Conservation (phyloP, 2,329 filamentous ascomycete genomes). For the Karstenula rhodostoma region DNA sequence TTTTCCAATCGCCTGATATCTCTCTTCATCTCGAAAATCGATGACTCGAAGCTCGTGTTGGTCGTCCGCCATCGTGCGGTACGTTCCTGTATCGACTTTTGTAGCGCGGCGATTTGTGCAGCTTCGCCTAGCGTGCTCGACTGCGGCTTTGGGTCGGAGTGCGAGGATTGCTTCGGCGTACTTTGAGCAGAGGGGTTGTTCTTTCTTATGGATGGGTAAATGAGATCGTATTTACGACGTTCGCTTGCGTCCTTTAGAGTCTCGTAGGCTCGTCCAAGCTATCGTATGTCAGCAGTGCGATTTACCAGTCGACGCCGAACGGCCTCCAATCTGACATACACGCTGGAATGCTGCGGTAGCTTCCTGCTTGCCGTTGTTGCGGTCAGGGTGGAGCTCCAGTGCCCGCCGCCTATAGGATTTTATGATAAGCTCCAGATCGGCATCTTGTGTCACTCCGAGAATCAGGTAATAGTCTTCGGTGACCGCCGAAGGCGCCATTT, state of each 20-base stretch:
- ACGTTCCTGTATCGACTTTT: conserved; percentile 42
- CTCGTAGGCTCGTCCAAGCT: conserved; percentile 49
- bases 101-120: conserved; percentile 35
- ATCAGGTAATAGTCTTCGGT: conserved; percentile 8
- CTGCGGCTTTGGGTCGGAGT: conserved; percentile 18
- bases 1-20: conserved; percentile 31
- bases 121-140: conserved; percentile 28
- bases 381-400: conserved; percentile 48
- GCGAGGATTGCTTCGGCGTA: conserved; percentile 7
- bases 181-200: conserved; percentile 1
- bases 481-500: not conserved
- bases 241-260: conserved; percentile 44
- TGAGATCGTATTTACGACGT: conserved; percentile 44
- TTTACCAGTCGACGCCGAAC: no score
- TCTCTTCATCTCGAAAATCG: conserved; percentile 27
- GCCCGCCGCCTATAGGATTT: conserved; percentile 47
- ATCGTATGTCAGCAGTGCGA: not conserved
- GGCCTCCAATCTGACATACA: conserved; percentile 30
- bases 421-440: conserved; percentile 30
- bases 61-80: conserved; percentile 34
- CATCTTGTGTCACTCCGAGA: not conserved
- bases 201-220: conserved; percentile 38
- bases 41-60: conserved; percentile 23
- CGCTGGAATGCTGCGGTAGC: conserved; percentile 48
- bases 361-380: conserved; percentile 33